Conservation (phyloP, 257 asterid species). For the Solanum clarkiae region DNA sequence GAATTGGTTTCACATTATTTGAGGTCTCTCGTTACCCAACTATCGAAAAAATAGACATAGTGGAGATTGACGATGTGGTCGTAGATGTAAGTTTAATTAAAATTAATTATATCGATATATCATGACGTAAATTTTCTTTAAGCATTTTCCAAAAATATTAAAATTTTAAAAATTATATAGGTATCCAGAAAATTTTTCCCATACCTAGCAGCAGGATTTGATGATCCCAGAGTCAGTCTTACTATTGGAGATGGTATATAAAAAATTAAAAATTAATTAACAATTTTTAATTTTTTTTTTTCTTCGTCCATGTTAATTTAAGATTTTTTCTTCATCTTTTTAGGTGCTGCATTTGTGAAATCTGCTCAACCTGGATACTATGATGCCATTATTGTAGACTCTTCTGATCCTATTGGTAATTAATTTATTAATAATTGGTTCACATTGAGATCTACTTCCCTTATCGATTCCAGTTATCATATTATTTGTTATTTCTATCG, state of each 20-base stretch:
- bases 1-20: slow-evolving; percentile 2
- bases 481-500: too few species aligned
- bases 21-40: slow-evolving; percentile 6
- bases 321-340: background rate
- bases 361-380: slow-evolving; percentile 2
- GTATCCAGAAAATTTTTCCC: slow-evolving; percentile 7
- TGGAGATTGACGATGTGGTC: slow-evolving; percentile 6
- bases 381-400: slow-evolving; percentile 7
- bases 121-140: background rate
- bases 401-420: slow-evolving; percentile 11
- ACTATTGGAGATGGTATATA: slow-evolving; percentile 5
- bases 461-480: too few species aligned
- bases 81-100: slow-evolving; percentile 1
- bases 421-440: background rate
- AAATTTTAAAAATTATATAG: background rate
- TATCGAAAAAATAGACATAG: slow-evolving; percentile 1
- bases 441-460: background rate
- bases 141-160: background rate
- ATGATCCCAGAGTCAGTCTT: slow-evolving; percentile 7
- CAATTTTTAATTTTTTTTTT: background rate
- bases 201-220: background rate
- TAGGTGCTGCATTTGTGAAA: slow-evolving; percentile 9
- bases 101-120: background rate
- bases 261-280: background rate
- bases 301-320: background rate